Evolutionary conservation across 305 asterid genomes (phyloP), one percentile per base, ranked within the genome.

Genomic region (Fraxinus albicans): DNA sequence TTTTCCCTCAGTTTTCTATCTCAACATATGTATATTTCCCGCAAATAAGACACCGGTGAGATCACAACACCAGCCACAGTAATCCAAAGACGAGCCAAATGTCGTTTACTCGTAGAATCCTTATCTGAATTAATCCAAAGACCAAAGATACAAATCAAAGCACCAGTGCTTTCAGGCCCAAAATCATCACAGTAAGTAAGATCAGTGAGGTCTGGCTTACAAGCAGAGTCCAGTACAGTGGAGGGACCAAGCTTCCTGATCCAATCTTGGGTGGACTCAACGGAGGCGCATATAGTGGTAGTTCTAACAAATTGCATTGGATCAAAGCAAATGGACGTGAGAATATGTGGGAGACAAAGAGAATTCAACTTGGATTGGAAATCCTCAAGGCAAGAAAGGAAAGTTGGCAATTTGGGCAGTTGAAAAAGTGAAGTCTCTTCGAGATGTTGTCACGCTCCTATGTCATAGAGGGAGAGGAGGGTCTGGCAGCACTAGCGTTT

Each of bases 211-310:
- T 40, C 47, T 40, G 47, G 47, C 47, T 40, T 40, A 17, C 98
- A 95, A 83, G 92, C 91, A 69, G 94, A 60, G 76, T 93, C 94
- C 79, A 95, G 42, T 8, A 21, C 84, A 7, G 94, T 92, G 2
- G 90, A 85, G 40, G 88, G 87, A 0, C 97, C 97, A 21, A 93
- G 83, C 77, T 87, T 91, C 40, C 44, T 72, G 44, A 77, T 80
- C 97, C 98, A 95, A 89, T 95, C 97, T 77, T 79, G 89, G n/a
- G 89, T 89, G 65, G 95, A 73, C 82, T 87, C 85, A 83, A 95
- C 88, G 3, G 97, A 89, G 25, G 97, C 98, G 70, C 99, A 95
- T 1, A 85, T 38, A 23, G 89, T 82, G 1, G 1, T 80, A 35
- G 91, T 23, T 40, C 78, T 86, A 6, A 93, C 97, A 82, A 94